Conservation (phyloP, 495 filamentous ascomycete genomes). For the Penicillium maclennaniae region DNA sequence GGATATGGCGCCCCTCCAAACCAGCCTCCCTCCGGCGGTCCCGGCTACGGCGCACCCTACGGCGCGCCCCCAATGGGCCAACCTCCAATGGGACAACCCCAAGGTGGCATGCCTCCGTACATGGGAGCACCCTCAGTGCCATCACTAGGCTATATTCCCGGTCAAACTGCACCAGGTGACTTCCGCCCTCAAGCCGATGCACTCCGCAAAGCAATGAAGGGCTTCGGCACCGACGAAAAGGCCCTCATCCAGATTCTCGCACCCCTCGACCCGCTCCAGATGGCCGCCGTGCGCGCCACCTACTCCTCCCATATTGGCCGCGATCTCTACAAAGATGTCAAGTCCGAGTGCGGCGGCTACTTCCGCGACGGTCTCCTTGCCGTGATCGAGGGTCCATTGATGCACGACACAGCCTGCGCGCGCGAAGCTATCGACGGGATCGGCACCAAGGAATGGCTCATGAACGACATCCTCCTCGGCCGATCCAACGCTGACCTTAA, state of each 20-base stretch:
- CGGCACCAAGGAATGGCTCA: constrained; percentile 79
- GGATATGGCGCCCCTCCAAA: constrained; percentile 10
- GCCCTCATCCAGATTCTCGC: constrained; percentile 63
- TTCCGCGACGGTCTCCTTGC: constrained; percentile 66
- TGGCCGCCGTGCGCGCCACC: constrained; percentile 61
- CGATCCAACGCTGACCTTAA: constrained; percentile 79
- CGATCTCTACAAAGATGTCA: constrained; percentile 66
- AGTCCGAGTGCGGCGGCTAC: constrained; percentile 70
- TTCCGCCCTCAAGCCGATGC: constrained; percentile 60
- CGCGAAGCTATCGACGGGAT: constrained; percentile 66
- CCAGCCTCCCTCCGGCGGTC: not conserved
- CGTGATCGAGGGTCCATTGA: constrained; percentile 71
- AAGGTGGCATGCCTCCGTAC: constrained; percentile 4
- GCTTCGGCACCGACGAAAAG: constrained; percentile 83
- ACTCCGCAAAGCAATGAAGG: constrained; percentile 82
- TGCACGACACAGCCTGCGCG: constrained; percentile 62
- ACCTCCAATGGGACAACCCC: not conserved
- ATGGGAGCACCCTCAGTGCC: constrained; percentile 46
- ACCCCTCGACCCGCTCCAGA: constrained; percentile 66
- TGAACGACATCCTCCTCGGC: constrained; percentile 82
- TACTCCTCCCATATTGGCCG: constrained; percentile 59
- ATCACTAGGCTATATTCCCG: constrained; percentile 59
- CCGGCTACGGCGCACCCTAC: constrained; percentile 15
- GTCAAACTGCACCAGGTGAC: constrained; percentile 61
- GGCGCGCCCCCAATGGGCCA: constrained; percentile 35